Conservation (phyloP, 176 grass and related monocot species). For the Themeda triandra region DNA sequence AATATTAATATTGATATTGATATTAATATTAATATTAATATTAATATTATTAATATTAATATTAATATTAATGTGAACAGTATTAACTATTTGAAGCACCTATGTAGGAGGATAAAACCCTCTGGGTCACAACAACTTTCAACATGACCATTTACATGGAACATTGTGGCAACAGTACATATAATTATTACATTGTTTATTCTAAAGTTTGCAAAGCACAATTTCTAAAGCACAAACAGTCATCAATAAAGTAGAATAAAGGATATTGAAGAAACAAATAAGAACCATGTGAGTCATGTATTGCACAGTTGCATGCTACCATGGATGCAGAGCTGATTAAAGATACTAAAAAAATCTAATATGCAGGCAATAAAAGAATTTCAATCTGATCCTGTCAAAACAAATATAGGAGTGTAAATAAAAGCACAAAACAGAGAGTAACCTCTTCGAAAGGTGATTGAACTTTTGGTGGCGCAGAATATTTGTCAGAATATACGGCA, state of each 20-base stretch:
- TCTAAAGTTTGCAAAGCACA: neutral
- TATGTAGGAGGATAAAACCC: neutral
- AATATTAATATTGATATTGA: neutral
- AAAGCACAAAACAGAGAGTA: conserved; percentile 6
- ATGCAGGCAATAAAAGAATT: neutral
- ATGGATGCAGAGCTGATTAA: neutral
- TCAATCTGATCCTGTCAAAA: neutral
- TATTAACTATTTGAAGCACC: neutral
- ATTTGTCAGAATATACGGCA: conserved; percentile 65
- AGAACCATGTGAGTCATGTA: neutral
- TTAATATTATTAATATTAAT: neutral
- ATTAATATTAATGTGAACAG: neutral
- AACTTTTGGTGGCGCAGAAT: conserved; percentile 34
- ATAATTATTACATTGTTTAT: neutral
- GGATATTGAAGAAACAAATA: neutral
- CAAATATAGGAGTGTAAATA: conserved; percentile 1
- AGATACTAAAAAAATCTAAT: neutral
- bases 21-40: neutral
- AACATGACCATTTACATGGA: neutral
- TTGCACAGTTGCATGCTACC: neutral
- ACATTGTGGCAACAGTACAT: neutral
- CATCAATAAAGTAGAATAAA: neutral
- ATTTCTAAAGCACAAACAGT: neutral
- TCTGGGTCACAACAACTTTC: neutral
- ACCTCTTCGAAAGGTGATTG: conserved; percentile 92